A percentile compares a stretch with the other conserved stretches of the same genome.
Evolutionary conservation across 2,329 filamentous ascomycete genomes (phyloP).

Genomic region (Aspergillus carbonarius): DNA sequence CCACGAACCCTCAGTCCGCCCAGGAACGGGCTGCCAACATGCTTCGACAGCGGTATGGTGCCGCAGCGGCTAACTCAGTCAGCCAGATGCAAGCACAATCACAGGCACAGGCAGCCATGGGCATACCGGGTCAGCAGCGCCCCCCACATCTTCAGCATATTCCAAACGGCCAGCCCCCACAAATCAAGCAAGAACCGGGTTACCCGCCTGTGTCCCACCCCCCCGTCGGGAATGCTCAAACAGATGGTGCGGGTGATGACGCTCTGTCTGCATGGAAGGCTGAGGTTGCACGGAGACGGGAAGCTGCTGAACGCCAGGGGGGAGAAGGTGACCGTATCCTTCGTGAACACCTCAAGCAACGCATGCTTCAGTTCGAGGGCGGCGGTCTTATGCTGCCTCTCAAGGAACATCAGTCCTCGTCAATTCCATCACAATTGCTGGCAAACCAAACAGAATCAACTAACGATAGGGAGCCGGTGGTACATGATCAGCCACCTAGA

Average conservation of each 20-base stretch:
- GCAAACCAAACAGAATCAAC: constrained; percentile 1
- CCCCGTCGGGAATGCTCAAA: constrained; percentile 59
- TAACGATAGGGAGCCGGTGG: not conserved
- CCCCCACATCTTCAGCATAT: constrained; percentile 33
- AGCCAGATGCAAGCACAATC: constrained; percentile 45
- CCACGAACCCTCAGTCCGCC: constrained; percentile 48
- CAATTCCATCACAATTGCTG: constrained; percentile 35
- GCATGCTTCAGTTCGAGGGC: constrained; percentile 44
- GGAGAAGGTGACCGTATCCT: constrained; percentile 41
- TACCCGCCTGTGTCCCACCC: constrained; percentile 39
- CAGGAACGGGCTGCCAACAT: constrained; percentile 55
- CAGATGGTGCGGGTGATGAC: constrained; percentile 70
- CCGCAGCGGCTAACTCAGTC: constrained; percentile 44
- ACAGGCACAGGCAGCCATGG: constrained; percentile 31
- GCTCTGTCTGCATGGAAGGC: constrained; percentile 56
- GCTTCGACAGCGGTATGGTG: constrained; percentile 50
- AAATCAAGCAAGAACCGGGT: constrained; percentile 41
- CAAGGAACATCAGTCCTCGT: constrained; percentile 37
- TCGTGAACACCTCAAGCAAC: constrained; percentile 42
- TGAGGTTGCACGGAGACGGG: constrained; percentile 46
- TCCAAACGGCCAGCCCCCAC: constrained; percentile 41
- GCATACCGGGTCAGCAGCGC: constrained; percentile 36
- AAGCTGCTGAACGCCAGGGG: constrained; percentile 37
- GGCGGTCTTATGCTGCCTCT: constrained; percentile 48
- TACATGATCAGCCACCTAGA: constrained; percentile 10